Evolutionary conservation across 805 yeast genomes (phyloP), one percentile per base, ranked within the genome.

Genomic region (Saturnispora quitensis): DNA sequence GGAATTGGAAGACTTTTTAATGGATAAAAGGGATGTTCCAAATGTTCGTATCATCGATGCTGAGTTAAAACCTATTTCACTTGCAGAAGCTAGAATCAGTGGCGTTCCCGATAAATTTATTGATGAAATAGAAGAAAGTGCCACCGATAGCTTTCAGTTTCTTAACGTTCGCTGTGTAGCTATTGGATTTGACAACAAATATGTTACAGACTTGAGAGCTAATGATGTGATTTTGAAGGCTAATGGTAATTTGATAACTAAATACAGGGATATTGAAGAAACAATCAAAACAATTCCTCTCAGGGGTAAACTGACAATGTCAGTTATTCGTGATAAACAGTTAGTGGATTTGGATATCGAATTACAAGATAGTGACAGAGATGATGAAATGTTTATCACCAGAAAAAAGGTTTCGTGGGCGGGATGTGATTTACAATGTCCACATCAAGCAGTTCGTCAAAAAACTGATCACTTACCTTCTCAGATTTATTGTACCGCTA

Each of bases 361-460:
- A 13, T 81, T 95, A 3, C 76, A 80, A 2, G 76, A 78, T 20
- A 75, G 89, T 4, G 70, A 73, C 27, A 74, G 75, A 40, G 44
- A 35, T 36, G 45, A 43, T 12, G 48, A 50, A 24, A 49, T 48
- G 28, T 68, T 80, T 44, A 71, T 75, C 51, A 88, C 95, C 2
- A 76, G 78, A 38, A 82, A 83, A 50, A 70, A 88, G 40, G 82
- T 86, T 7, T 73, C 77, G 47, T 90, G 96, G 93, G 80, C 89
- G 48, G 97, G 97, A 20, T 83, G 89, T 40, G 69, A 84, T 5
- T 67, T 90, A 33, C 97, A 90, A 63, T 76, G 80, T 40, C 96
- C 97, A n/a, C 96, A 88, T 66, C 95, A 86, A 62, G 90, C 91
- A 8, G 96, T 89, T 17, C 78, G 90, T 56, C 96, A 89, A 69